Base-by-base conservation (phyloP, 345 rosid genomes). In the Corchorus olitorius region DNA sequence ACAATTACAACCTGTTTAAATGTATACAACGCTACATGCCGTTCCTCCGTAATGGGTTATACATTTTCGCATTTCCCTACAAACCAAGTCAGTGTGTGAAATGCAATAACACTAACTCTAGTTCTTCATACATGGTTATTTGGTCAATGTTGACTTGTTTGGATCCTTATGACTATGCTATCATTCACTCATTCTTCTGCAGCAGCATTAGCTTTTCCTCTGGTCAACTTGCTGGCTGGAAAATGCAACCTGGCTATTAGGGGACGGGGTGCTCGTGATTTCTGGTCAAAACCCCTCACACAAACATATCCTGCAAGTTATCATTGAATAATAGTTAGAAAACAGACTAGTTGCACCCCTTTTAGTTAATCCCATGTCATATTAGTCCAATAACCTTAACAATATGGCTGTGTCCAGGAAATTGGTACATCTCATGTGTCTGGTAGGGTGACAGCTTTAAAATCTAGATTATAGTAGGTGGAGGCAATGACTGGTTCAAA, bases 261-360 rank as follows among this genome's bases (percentile, higher is more conserved):
- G 33, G 99, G 99, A 19, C 94, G 90, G 10, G 98, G 97, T 67
- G 98, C 97, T 80, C 97, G 79, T 64, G 86, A 75, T 80, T 83
- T 82, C 53, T 77, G 92, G 53, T 95, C 97, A 74, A 95, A 95
- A 14, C 97, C 98, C 72, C 98, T 86, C 63, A 95, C 97, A 77
- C 99, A 95, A 76, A 95, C 93, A 79, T 89, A 93, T 58, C 98
- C 97, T 94, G 87, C 84, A 78, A 33, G 58, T 59, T 72, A 76
- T 20, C 69, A 77, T 73, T 48, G 33, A 69, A 50, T 14, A 62
- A 41, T 41, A 69, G 19, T 33, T 4, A 69, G 19, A 67, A 46
- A 69, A 27, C 8, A 12, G 39, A 49, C 58, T 14, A 68, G 41
- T 6, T 68, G n/a, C 58, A 49, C 13, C 43, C 49, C 9, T 19